phyloP scores from a whole-genome alignment of 2,329 filamentous ascomycete species.

The Colletotrichum scovillei region DNA sequence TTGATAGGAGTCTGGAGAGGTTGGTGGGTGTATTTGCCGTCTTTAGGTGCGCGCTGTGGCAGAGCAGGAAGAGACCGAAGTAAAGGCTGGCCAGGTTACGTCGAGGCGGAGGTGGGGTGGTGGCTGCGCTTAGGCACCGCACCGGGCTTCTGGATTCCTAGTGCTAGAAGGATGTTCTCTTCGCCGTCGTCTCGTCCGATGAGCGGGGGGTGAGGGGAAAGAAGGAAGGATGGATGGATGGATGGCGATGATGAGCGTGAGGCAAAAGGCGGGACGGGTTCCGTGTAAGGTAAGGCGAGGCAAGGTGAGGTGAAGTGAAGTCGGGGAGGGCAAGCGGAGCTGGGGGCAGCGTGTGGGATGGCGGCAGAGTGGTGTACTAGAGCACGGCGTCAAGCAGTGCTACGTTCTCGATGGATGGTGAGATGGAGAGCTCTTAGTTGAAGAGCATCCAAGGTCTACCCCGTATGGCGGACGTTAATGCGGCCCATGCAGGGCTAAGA shows the following conservation, averaged over 20 bases:
- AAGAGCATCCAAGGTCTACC: constrained; percentile 30
- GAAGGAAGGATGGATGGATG: not conserved
- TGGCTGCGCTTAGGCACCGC: constrained; percentile 35
- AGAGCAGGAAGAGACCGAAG: constrained; percentile 25
- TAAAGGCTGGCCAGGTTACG: constrained; percentile 21
- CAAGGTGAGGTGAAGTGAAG: constrained; percentile 7
- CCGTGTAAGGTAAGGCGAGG: constrained; percentile 21
- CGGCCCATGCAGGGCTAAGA: constrained; percentile 34
- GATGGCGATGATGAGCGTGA: constrained; percentile 21
- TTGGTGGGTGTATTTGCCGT: constrained; percentile 31
- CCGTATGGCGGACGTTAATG: constrained; percentile 27
- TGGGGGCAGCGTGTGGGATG: constrained; percentile 1
- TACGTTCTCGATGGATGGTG: constrained; percentile 1
- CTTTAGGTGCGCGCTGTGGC: constrained; percentile 33
- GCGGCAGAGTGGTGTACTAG: not conserved
- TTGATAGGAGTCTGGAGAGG: constrained; percentile 27
- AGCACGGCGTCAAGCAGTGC: constrained; percentile 1
- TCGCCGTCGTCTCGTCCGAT: constrained; percentile 17
- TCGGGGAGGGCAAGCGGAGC: not conserved
- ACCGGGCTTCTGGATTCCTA: constrained; percentile 33
- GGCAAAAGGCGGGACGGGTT: constrained; percentile 1
- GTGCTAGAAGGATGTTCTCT: constrained; percentile 27
- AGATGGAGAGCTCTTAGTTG: constrained; percentile 14
- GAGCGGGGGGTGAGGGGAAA: constrained; percentile 15
- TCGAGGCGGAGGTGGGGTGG: constrained; percentile 33